These are phyloP conservation scores for Neonothopanus nambi DNA, from an alignment of 1,284 basidiomycete species.

Conservation along the genomic window DNA sequence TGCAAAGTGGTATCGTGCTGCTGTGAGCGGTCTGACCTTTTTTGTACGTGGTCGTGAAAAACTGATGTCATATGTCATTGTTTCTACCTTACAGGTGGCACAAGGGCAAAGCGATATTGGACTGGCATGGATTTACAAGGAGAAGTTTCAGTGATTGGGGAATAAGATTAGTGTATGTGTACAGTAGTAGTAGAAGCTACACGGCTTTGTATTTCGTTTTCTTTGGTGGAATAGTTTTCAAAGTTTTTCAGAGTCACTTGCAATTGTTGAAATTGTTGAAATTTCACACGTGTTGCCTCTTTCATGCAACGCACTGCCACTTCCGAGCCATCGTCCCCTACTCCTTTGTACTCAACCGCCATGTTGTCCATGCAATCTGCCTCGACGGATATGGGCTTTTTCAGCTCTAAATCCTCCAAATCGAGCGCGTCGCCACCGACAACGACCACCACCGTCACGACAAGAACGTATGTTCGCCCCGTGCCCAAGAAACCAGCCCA, in stretches of 20 bases:
- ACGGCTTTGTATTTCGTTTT: neutral
- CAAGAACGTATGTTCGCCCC: neutral
- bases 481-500: neutral
- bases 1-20: constrained; percentile 87
- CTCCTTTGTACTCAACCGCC: neutral
- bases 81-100: constrained; percentile 46
- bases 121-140: constrained; percentile 87
- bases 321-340: neutral
- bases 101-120: constrained; percentile 82
- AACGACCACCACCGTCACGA: neutral
- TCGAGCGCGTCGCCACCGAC: neutral
- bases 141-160: constrained; percentile 53
- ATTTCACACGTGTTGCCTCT: too few relatives aligned
- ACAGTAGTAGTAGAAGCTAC: neutral
- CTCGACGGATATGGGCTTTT: constrained; percentile 3
- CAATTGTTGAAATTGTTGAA: too few relatives aligned
- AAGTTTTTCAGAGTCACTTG: too few relatives aligned
- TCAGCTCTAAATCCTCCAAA: constrained; percentile 1
- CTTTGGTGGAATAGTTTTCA: too few relatives aligned
- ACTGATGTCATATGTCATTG: neutral
- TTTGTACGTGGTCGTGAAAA: neutral
- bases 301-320: neutral
- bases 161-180: neutral
- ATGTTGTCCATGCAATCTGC: constrained; percentile 9
- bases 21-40: constrained; percentile 47